phyloP scores from a whole-genome alignment of 1,284 basidiomycete species.

The Phylloboletellus chloephorus region DNA sequence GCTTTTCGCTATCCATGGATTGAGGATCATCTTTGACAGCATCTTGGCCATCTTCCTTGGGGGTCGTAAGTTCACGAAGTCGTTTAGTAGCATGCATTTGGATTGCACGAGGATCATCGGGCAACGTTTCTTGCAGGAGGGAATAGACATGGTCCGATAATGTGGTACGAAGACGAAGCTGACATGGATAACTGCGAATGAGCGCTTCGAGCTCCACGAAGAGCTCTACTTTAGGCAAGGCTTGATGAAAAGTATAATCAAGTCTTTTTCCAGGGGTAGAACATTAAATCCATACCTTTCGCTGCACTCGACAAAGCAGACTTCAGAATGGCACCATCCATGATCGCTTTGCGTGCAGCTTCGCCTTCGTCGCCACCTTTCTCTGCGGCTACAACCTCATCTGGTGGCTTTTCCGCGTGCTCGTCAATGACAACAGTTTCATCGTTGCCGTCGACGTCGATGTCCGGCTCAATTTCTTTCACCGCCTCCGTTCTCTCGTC shows the following conservation, averaged over 20 bases:
- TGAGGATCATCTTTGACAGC: constrained; percentile 6
- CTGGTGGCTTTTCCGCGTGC: constrained; percentile 21
- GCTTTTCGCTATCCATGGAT: constrained; percentile 34
- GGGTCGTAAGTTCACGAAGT: constrained; percentile 25
- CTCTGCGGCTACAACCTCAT: constrained; percentile 27
- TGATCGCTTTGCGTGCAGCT: constrained; percentile 53
- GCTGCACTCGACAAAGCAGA: constrained; percentile 61
- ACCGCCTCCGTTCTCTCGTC: constrained; percentile 28
- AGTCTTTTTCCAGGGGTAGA: neutral
- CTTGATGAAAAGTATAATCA: constrained; percentile 33
- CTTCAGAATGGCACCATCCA: constrained; percentile 68
- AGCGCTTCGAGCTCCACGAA: constrained; percentile 53
- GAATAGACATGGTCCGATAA: constrained; percentile 55
- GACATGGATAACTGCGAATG: constrained; percentile 52
- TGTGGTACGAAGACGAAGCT: constrained; percentile 39
- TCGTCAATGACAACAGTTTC: constrained; percentile 21
- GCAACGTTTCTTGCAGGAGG: constrained; percentile 41
- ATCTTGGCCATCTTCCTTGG: constrained; percentile 10
- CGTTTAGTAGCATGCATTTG: constrained; percentile 48
- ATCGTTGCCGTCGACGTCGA: constrained; percentile 24
- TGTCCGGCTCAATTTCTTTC: constrained; percentile 12
- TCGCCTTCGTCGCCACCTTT: constrained; percentile 40
- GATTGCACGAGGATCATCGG: constrained; percentile 46
- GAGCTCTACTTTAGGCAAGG: constrained; percentile 52
- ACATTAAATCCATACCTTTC: constrained; percentile 44